phyloP scores from a whole-genome alignment of 2,329 filamentous ascomycete genomes.

The Pyrenophora seminiperda region DNA sequence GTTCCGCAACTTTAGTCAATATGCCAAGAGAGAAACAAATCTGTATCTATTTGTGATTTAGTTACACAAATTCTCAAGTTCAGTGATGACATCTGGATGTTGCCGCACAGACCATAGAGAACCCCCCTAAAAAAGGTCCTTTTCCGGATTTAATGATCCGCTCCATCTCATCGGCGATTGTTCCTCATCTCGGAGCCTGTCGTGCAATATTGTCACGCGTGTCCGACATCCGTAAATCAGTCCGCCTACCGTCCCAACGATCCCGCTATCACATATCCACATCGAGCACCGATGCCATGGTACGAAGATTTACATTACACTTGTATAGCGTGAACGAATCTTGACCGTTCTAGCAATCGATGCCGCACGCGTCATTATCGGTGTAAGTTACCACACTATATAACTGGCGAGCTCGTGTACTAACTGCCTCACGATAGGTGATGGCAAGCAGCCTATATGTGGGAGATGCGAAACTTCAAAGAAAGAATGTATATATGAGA shows the following conservation, averaged over 20 bases:
- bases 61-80: too few relatives aligned
- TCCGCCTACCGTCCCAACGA: conserved; percentile 10
- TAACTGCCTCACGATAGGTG: conserved; percentile 34
- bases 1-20: too few relatives aligned
- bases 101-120: too few relatives aligned
- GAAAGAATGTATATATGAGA: conserved; percentile 44
- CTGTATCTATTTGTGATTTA: too few relatives aligned
- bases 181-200: conserved; percentile 13
- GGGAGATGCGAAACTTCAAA: conserved; percentile 40
- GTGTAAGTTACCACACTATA: conserved; percentile 26
- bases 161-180: conserved; percentile 21
- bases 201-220: conserved; percentile 3
- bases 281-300: conserved; percentile 41
- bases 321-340: conserved; percentile 4
- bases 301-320: conserved; percentile 16
- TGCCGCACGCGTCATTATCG: conserved; percentile 48
- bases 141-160: conserved; percentile 4
- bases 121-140: too few relatives aligned
- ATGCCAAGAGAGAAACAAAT: too few relatives aligned
- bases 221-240: conserved; percentile 22
- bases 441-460: conserved; percentile 44
- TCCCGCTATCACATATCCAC: conserved; percentile 1
- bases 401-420: neutral
- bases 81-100: too few relatives aligned
- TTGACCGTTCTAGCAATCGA: conserved; percentile 40